Evolutionary conservation across 371 early-diverging fungal genomes (phyloP), one percentile per base, ranked within the genome.

Genomic region (Actinomucor elegans): DNA sequence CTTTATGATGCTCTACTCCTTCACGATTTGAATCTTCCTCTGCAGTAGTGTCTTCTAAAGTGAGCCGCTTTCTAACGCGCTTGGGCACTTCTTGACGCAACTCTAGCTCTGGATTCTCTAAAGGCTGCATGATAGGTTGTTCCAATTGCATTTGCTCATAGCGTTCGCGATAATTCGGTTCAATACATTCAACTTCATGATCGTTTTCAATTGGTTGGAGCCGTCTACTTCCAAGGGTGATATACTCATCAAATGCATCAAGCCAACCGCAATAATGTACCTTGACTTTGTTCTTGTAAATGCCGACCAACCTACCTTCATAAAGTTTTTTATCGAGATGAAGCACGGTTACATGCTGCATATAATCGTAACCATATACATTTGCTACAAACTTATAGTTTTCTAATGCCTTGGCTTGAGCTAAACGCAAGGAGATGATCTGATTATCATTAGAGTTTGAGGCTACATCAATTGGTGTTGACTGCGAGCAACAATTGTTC

Each of bases 191-290:
- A 15, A 71, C 71, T 31, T 69, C 62, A 42, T 76, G 68, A 27
- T 59, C 67, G 27, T 67, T 71, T 27, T 71, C 70, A 20, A 72
- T 67, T 4, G 65, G 51, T 46, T 78, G 75, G 8, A 79, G 28
- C 3, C 86, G 64, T 7, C 73, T 61, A 44, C 86, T 88, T 7
- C 79, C 86, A 12, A 73, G 54, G 4, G 77, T 59, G 12, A 86
- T 63, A 58, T 80, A 76, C 41, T 86, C 88, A 45, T 88, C 88
- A 63, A 77, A 83, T 6, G 59, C 56, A 3, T 69, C 56, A 6
- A 64, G 59, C 86, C 86, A 84, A 0, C 80, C 86, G 48, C 85
- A 81, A 45, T 80, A 86, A 47, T 76, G 81, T 5, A 85, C 56
- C 15, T 51, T 70, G 14, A 86, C 78, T 23, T 68, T 73, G 10